Base-by-base conservation (phyloP, 2,329 filamentous ascomycete species). In the Nemania sp. region DNA sequence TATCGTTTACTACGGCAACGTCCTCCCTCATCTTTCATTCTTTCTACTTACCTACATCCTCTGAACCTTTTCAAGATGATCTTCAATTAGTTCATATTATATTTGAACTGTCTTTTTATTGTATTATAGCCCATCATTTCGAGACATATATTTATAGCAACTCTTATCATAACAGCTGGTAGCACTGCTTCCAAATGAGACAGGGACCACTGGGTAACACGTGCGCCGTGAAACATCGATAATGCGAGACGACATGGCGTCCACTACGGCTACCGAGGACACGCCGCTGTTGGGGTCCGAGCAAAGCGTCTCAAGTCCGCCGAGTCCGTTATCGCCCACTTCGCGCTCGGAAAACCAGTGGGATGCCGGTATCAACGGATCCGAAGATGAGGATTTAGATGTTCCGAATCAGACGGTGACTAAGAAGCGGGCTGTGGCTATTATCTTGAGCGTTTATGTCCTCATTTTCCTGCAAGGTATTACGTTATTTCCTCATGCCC, bases 391-490 rank as follows among this genome's bases (percentile, higher is more conserved):
- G 45, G 73, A 72, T 20, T 51, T 76, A 8, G 74, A 77, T 52
- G 71, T 68, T 8, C 70, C 77, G 26, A 78, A 78, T n/a, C 75
- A 77, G 55, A 74, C 59, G 7, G 76, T 79, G 41, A 75, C 72
- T 18, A 73, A 63, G 35, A 66, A 70, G 11, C 78, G 85, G 56
- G 82, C 77, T 7, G 49, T 81, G 2, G 80, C 84, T 51, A 86
- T 90, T 62, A 80, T 84, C 15, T 69, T 84, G 49, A 88, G 85
- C 70, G 81, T 88, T 72, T 87, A 86, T 75, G 75, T 85, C 1
- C 79, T 90, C 56, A 87, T 90, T 29, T 90, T 90, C 72, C 77
- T 90, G 18, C 87, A 89, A 82, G 86, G 87, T 86, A 78, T 35
- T 29, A 43, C 38, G 18, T 24, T 13, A 15, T 62, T 27, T 43